Evolutionary conservation across 2,329 filamentous ascomycete species (phyloP), one percentile per base, ranked within the genome.

Genomic region (Lachnellula cervina): DNA sequence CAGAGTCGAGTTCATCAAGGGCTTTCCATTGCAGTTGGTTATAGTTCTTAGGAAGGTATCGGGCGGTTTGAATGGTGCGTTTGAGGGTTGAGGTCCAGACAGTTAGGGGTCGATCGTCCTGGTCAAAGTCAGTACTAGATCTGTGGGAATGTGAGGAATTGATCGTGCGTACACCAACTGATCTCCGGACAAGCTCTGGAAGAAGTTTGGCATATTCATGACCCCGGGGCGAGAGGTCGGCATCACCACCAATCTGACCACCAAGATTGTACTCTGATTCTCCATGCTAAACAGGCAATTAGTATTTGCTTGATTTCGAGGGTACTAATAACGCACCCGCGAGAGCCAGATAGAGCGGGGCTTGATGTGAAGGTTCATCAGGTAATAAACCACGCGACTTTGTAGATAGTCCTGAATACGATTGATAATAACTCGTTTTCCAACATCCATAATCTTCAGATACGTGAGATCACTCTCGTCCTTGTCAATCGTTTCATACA

Each of bases 21-120:
- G 94, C 94, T 76, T 99, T 99, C 94, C 94, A 99, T 73, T 97
- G 91, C 14, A 99, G 80, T 72, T 97, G 95, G 70, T 97, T 93
- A 73, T 93, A 97, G 58, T 89, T 80, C 13, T 79, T 74, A 2
- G 89, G 86, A 1, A 99, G 82, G 74, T 89, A 90, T 50, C 89
- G 86, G 14, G 93, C 88, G 0, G 93, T 97, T 61, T 94, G 88
- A 65, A 96, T 97, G 14, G 94, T 99, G 57, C 94, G 88, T 71
- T 83, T 84, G 38, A 89, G 74, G 0, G 87, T 90, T 1, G 86
- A 89, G 2, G 86, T 90, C 87, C 87, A 90, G 57, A 89, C 83
- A 4, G 85, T 88, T 16, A 89, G 76, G 60, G 82, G 81, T 21
- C 80, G 77, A 45, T 66, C 62, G 55, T 80, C 80, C 81, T 84